These are phyloP conservation scores for Clonostachys rhizophaga DNA, from an alignment of 2,329 filamentous ascomycete genomes.

Conservation along the genomic window DNA sequence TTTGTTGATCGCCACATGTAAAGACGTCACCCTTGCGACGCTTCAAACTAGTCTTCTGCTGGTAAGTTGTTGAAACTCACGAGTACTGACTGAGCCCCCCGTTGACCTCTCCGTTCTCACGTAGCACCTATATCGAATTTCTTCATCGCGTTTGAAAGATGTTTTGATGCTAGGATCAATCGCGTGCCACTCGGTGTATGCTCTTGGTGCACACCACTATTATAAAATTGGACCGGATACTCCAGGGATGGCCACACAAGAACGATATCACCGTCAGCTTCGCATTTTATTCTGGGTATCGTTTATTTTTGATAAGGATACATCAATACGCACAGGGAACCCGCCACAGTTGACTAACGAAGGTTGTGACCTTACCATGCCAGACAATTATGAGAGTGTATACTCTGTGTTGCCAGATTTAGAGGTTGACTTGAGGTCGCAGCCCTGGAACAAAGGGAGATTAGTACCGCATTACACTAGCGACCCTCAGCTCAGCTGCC, in stretches of 20 bases:
- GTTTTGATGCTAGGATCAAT: conserved; percentile 28
- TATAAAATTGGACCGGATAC: background rate
- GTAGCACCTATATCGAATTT: background rate
- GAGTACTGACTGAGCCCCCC: background rate
- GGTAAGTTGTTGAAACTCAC: conserved; percentile 18
- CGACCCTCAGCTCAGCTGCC: conserved; percentile 40
- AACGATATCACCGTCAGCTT: conserved; percentile 3
- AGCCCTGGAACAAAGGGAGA: background rate
- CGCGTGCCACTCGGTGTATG: conserved; percentile 34
- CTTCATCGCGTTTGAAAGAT: conserved; percentile 16
- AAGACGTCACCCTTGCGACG: conserved; percentile 26
- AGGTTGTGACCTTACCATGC: conserved; percentile 44
- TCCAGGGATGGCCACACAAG: background rate
- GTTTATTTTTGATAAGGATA: conserved; percentile 17
- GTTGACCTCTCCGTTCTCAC: background rate
- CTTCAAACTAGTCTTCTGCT: conserved; percentile 33
- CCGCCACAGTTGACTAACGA: conserved; percentile 28
- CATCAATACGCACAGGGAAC: conserved; percentile 11
- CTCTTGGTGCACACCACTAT: conserved; percentile 31
- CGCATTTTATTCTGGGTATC: conserved; percentile 16
- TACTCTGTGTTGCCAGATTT: background rate
- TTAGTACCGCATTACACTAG: background rate
- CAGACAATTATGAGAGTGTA: conserved; percentile 12
- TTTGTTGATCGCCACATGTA: conserved; percentile 25
- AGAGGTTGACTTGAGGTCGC: background rate